Evolutionary conservation across 1,284 basidiomycete genomes (phyloP).

Genomic region (Leucoagaricus sp.): DNA sequence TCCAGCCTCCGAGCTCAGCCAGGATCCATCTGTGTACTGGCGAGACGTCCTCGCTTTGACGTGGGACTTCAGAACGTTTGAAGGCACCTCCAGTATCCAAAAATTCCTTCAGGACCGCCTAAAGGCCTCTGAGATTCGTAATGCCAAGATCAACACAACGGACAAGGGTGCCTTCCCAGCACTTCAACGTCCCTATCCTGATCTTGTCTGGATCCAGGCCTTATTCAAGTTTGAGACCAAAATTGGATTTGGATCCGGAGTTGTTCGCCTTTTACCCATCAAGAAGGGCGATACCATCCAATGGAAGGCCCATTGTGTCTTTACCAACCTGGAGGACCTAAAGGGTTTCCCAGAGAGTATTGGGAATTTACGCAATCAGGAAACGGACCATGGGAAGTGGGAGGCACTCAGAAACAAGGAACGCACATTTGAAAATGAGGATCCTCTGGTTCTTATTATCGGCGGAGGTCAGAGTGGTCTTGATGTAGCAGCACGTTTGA

Average conservation of each 20-base stretch:
- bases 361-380: conserved; percentile 34
- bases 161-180: conserved; percentile 6
- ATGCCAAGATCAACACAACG: conserved; percentile 8
- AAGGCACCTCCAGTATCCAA: conserved; percentile 39
- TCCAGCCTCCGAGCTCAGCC: background rate
- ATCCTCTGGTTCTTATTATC: conserved; percentile 55
- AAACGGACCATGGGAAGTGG: conserved; percentile 36
- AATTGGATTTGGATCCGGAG: conserved; percentile 47
- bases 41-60: conserved; percentile 62
- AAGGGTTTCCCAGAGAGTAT: conserved; percentile 51
- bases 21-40: conserved; percentile 43
- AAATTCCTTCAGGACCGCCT: conserved; percentile 48
- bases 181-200: conserved; percentile 40
- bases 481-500: conserved; percentile 61
- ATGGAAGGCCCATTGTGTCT: conserved; percentile 61
- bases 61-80: conserved; percentile 65
- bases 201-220: conserved; percentile 55
- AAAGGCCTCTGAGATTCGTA: conserved; percentile 25
- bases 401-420: conserved; percentile 32
- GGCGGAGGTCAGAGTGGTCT: conserved; percentile 74
- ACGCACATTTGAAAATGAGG: conserved; percentile 36
- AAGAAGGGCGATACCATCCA: conserved; percentile 23
- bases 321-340: conserved; percentile 61
- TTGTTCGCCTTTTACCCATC: conserved; percentile 57
- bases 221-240: conserved; percentile 57